phyloP scores from a whole-genome alignment of 169 alveolate species.

The Plasmodium cynomolgi region DNA sequence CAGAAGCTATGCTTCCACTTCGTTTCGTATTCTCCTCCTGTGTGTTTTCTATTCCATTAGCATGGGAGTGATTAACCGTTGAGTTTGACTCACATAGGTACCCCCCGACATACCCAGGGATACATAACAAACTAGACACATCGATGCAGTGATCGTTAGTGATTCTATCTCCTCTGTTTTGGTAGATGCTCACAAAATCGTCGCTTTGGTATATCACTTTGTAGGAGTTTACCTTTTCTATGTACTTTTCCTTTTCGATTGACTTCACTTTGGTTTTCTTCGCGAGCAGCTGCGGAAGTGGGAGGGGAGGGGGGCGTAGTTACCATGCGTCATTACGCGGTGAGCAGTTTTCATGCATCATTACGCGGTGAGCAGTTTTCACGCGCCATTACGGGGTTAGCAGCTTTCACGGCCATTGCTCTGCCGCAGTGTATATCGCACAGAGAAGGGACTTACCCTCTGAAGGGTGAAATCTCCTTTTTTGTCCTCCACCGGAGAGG shows the following conservation, averaged over 20 bases:
- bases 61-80: neutral
- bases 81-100: constrained; percentile 53
- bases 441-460: neutral
- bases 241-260: constrained; percentile 9
- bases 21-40: neutral
- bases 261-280: constrained; percentile 11
- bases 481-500: neutral
- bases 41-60: neutral
- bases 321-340: neutral
- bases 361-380: no score
- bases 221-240: constrained; percentile 22
- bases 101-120: constrained; percentile 55
- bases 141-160: constrained; percentile 1
- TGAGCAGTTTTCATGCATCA: neutral
- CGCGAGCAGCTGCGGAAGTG: neutral
- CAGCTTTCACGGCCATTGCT: no score
- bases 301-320: neutral
- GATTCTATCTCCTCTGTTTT: neutral
- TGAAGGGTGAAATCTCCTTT: neutral
- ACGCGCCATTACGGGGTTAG: no score
- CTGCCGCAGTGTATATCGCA: neutral
- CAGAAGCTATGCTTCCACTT: neutral
- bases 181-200: constrained; percentile 33
- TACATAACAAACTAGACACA: constrained; percentile 48
- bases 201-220: constrained; percentile 39